Percentiles rank a stretch among this genome's conserved stretches.
These are phyloP conservation scores for Globisporangium orthogonon DNA, from an alignment of 352 stramenopile genomes.

Conservation along the genomic window DNA sequence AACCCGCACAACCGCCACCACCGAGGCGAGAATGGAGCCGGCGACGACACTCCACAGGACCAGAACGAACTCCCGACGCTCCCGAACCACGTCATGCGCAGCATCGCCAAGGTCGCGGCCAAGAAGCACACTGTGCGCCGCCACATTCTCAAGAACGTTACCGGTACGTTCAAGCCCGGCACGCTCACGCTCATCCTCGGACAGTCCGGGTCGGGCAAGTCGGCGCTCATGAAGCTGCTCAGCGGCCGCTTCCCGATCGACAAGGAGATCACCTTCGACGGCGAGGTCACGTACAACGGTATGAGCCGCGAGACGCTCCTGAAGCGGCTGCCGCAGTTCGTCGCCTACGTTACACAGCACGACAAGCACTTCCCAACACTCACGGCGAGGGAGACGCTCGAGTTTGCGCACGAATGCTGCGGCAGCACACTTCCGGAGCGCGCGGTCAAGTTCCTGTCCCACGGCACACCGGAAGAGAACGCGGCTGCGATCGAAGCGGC, in stretches of 20 bases:
- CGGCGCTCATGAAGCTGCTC: constrained; percentile 52
- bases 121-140: constrained; percentile 12
- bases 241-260: constrained; percentile 39
- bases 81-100: constrained; percentile 28
- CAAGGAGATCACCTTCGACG: constrained; percentile 32
- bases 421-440: constrained; percentile 22
- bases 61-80: constrained; percentile 32
- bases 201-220: constrained; percentile 45
- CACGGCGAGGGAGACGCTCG: constrained; percentile 44
- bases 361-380: constrained; percentile 44
- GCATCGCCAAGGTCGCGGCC: constrained; percentile 10
- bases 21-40: background rate
- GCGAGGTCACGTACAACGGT: constrained; percentile 50
- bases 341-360: constrained; percentile 41
- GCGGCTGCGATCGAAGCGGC: constrained; percentile 26
- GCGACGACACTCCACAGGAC: background rate
- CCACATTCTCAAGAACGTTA: constrained; percentile 16
- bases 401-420: constrained; percentile 56
- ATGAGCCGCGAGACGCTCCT: constrained; percentile 19
- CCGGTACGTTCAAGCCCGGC: constrained; percentile 30
- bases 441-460: constrained; percentile 24
- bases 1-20: constrained; percentile 1
- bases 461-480: constrained; percentile 40
- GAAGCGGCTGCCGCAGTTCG: constrained; percentile 38
- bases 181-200: constrained; percentile 53